phyloP scores from a whole-genome alignment of 352 stramenopile species.

The Albugo laibachii region DNA sequence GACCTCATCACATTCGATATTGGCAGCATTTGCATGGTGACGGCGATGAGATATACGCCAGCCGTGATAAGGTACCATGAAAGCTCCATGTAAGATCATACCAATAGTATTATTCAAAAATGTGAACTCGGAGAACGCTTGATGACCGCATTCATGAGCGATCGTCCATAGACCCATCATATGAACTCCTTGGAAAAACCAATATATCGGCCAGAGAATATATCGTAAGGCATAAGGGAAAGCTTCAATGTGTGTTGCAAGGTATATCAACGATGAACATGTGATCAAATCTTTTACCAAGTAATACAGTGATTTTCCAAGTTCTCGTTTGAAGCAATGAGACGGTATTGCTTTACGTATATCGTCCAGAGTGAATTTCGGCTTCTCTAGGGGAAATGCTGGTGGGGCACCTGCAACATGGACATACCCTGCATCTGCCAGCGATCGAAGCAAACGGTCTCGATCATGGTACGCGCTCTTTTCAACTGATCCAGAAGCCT shows the following conservation, averaged over 20 bases:
- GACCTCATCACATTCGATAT: slow-evolving; percentile 92
- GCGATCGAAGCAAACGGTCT: neutral
- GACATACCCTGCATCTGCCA: slow-evolving; percentile 50
- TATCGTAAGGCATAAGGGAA: slow-evolving; percentile 15
- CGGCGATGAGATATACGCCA: slow-evolving; percentile 93
- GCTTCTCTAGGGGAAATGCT: slow-evolving; percentile 60
- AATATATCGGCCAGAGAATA: slow-evolving; percentile 88
- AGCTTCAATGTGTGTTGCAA: slow-evolving; percentile 52
- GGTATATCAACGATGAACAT: slow-evolving; percentile 78
- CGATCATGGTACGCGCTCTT: too few relatives aligned
- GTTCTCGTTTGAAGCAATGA: slow-evolving; percentile 93
- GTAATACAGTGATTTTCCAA: slow-evolving; percentile 82
- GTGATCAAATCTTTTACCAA: slow-evolving; percentile 82
- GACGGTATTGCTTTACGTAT: slow-evolving; percentile 81
- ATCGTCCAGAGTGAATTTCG: slow-evolving; percentile 77
- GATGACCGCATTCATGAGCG: slow-evolving; percentile 95
- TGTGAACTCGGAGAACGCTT: slow-evolving; percentile 88
- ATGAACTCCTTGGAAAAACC: slow-evolving; percentile 94
- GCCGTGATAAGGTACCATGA: slow-evolving; percentile 97
- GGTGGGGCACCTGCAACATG: slow-evolving; percentile 53
- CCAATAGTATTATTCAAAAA: slow-evolving; percentile 92
- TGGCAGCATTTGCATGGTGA: slow-evolving; percentile 91
- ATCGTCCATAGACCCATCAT: slow-evolving; percentile 95
- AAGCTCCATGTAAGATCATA: slow-evolving; percentile 89
- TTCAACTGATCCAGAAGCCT: too few relatives aligned